These are phyloP conservation scores for Aspergillus funiculosus DNA, from an alignment of 495 filamentous ascomycete genomes.

Conservation along the genomic window DNA sequence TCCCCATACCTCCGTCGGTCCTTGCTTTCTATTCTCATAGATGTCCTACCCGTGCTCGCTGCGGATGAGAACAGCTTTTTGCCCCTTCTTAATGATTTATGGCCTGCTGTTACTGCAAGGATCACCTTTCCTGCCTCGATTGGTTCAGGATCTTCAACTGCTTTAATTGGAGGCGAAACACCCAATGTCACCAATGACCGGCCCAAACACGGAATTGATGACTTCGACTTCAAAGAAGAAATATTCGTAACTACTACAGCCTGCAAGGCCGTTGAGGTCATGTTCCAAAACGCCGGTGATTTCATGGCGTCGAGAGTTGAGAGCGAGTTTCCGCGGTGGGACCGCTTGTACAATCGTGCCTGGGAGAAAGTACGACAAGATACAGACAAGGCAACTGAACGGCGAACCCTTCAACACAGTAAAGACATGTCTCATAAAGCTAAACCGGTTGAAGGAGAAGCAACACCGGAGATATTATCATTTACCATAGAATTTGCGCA, in stretches of 20 bases:
- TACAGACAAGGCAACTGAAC: conserved; percentile 29
- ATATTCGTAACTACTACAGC: conserved; percentile 66
- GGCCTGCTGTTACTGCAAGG: conserved; percentile 68
- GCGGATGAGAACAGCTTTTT: conserved; percentile 75
- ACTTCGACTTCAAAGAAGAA: conserved; percentile 54
- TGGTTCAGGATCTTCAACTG: conserved; percentile 20
- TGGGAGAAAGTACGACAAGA: conserved; percentile 39
- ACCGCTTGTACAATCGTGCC: conserved; percentile 37
- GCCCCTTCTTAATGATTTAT: conserved; percentile 81
- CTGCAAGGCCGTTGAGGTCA: conserved; percentile 54
- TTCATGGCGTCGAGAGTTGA: conserved; percentile 70
- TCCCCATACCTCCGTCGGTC: conserved; percentile 71
- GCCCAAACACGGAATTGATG: conserved; percentile 11
- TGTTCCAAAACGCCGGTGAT: conserved; percentile 62
- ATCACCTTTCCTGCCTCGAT: conserved; percentile 46
- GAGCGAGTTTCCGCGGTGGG: conserved; percentile 58
- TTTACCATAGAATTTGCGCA: conserved; percentile 5
- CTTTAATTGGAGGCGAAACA: conserved; percentile 21
- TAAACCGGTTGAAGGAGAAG: too few relatives aligned
- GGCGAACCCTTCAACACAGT: conserved; percentile 23
- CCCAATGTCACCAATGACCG: conserved; percentile 8
- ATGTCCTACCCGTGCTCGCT: conserved; percentile 61
- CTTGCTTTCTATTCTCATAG: conserved; percentile 66
- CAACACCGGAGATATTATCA: conserved; percentile 1
- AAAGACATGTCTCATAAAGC: neutral